A percentile compares a stretch with the other conserved stretches of the same genome.
Conservation (phyloP, 2,329 filamentous ascomycete genomes). For the Aspergillus tamarii region DNA sequence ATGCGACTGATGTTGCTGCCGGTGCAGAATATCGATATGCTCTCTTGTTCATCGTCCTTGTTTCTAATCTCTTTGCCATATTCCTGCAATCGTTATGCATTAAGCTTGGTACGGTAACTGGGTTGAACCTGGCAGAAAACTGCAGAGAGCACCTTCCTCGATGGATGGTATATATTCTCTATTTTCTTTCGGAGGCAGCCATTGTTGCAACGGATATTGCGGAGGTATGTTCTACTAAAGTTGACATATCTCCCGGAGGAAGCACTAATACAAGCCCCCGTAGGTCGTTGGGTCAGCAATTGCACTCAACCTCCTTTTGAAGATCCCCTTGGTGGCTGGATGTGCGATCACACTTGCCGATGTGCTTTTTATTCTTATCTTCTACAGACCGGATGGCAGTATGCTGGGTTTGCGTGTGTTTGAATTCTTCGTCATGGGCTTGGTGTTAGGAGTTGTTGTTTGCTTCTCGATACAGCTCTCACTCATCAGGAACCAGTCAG, state of each 20-base stretch:
- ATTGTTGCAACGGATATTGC: constrained; percentile 75
- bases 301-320: constrained; percentile 57
- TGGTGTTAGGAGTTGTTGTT: constrained; percentile 59
- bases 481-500: constrained; percentile 52
- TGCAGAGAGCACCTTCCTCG: constrained; percentile 67
- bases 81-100: constrained; percentile 53
- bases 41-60: constrained; percentile 51
- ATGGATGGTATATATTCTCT: constrained; percentile 67
- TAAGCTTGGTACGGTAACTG: constrained; percentile 71
- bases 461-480: constrained; percentile 62
- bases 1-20: constrained; percentile 53
- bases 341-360: constrained; percentile 61
- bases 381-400: constrained; percentile 56
- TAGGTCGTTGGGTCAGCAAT: constrained; percentile 62
- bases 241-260: not conserved
- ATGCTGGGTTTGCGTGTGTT: constrained; percentile 57
- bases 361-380: constrained; percentile 59
- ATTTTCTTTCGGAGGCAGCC: constrained; percentile 65
- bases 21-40: constrained; percentile 49
- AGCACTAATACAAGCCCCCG: not conserved
- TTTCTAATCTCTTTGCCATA: constrained; percentile 54
- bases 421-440: constrained; percentile 57
- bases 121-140: constrained; percentile 67
- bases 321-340: constrained; percentile 58
- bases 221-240: constrained; percentile 52